These are phyloP conservation scores for Pyrenochaeta sp. DNA, from an alignment of 2,329 filamentous ascomycete species.

Conservation along the genomic window DNA sequence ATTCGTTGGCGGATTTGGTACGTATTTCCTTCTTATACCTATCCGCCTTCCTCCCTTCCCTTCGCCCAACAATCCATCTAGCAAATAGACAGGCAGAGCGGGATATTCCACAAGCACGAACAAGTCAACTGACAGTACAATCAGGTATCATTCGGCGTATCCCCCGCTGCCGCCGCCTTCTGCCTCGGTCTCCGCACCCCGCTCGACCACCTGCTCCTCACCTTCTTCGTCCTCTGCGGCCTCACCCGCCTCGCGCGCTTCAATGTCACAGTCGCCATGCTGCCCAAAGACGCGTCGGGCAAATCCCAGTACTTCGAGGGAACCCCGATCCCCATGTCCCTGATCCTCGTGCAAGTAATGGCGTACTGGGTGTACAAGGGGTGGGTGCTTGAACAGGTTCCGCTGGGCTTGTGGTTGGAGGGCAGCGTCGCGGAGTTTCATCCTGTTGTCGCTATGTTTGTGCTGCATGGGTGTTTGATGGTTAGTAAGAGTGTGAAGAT, in stretches of 20 bases:
- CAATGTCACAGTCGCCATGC: constrained; percentile 89
- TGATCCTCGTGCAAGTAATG: constrained; percentile 84
- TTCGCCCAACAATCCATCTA: too few relatives aligned
- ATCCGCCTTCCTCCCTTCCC: too few relatives aligned
- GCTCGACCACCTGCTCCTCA: constrained; percentile 80
- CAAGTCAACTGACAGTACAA: neutral
- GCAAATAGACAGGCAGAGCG: too few relatives aligned
- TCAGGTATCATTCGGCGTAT: constrained; percentile 93
- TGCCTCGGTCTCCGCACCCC: constrained; percentile 85
- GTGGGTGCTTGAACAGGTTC: constrained; percentile 81
- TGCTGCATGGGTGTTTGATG: constrained; percentile 93
- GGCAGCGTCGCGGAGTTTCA: constrained; percentile 83
- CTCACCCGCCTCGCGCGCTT: constrained; percentile 93
- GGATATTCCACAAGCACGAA: too few relatives aligned
- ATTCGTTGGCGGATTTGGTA: constrained; percentile 95
- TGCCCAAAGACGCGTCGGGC: constrained; percentile 90
- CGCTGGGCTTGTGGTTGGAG: constrained; percentile 72
- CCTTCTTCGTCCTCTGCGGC: constrained; percentile 93
- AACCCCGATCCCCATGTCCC: constrained; percentile 90
- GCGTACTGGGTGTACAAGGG: constrained; percentile 85
- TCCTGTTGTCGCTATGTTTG: constrained; percentile 80
- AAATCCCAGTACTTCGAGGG: constrained; percentile 98
- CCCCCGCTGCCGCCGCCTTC: constrained; percentile 87
- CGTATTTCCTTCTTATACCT: constrained; percentile 31
- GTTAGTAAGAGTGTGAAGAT: constrained; percentile 94